Conservation (phyloP, 179 eudicot genomes). For the Vitellaria paradoxa region DNA sequence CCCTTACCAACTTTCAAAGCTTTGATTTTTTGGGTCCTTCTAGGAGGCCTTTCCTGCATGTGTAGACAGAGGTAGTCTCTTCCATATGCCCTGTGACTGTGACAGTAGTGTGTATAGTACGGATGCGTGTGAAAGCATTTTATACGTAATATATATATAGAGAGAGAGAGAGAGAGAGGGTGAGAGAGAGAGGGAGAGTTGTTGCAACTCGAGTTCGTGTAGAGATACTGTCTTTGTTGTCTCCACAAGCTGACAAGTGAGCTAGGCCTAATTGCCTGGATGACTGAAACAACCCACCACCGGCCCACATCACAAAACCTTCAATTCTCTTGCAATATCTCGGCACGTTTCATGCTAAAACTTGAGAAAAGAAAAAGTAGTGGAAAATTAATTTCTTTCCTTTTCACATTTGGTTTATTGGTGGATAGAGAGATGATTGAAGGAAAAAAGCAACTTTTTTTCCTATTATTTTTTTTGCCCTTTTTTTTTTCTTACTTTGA, state of each 20-base stretch:
- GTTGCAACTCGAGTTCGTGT: constrained; percentile 19
- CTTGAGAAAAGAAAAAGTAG: neutral
- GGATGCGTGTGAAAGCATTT: too few relatives aligned
- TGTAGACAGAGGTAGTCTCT: constrained; percentile 1
- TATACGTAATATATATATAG: neutral
- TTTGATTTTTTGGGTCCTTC: neutral
- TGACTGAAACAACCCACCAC: neutral
- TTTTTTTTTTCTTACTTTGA: too few relatives aligned
- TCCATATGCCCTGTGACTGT: neutral
- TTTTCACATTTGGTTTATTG: too few relatives aligned
- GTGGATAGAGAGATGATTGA: too few relatives aligned
- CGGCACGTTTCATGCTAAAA: constrained; percentile 1
- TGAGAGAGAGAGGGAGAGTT: neutral
- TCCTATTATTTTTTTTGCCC: too few relatives aligned
- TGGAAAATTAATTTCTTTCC: too few relatives aligned
- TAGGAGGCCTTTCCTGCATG: constrained; percentile 4
- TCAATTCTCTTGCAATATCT: neutral
- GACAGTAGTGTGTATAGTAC: neutral
- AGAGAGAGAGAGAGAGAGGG: constrained; percentile 6
- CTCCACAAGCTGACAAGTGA: constrained; percentile 22
- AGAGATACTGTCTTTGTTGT: constrained; percentile 13
- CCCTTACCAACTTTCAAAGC: neutral
- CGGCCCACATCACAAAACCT: neutral
- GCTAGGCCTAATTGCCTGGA: constrained; percentile 12
- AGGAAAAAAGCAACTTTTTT: too few relatives aligned